Percentiles rank a stretch among this genome's conserved stretches.
Conservation (phyloP, 2,329 filamentous ascomycete species). For the Leptographium procerum region DNA sequence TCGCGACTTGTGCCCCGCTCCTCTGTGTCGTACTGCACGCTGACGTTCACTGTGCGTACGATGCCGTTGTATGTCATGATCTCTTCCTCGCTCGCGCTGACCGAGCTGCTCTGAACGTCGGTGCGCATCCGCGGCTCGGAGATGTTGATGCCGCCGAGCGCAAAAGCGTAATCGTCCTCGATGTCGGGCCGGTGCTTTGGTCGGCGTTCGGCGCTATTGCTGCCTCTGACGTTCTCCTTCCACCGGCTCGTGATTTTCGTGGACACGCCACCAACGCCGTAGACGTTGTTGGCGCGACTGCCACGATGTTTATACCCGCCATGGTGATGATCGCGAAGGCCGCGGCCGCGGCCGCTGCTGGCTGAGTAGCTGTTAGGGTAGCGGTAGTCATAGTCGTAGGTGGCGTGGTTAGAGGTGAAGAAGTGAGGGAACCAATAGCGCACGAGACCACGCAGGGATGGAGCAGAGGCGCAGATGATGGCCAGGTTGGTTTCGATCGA, state of each 20-base stretch:
- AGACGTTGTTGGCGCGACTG: slow-evolving; percentile 1
- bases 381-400: slow-evolving; percentile 4
- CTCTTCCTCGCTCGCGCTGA: slow-evolving; percentile 24
- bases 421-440: slow-evolving; percentile 13
- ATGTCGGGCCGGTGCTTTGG: not conserved
- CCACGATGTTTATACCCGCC: not conserved
- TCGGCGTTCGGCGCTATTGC: not conserved
- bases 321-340: not conserved
- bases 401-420: slow-evolving; percentile 9
- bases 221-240: not conserved
- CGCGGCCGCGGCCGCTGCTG: not conserved
- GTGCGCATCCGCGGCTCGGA: slow-evolving; percentile 16
- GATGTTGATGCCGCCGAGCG: slow-evolving; percentile 15
- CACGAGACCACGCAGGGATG: slow-evolving; percentile 20
- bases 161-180: slow-evolving; percentile 3
- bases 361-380: not conserved
- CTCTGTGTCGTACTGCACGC: slow-evolving; percentile 12
- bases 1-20: slow-evolving; percentile 1
- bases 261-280: slow-evolving; percentile 6
- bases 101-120: slow-evolving; percentile 21
- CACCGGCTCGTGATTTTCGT: slow-evolving; percentile 8
- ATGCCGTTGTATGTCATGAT: slow-evolving; percentile 29
- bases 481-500: slow-evolving; percentile 30
- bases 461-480: slow-evolving; percentile 29
- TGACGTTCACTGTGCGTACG: slow-evolving; percentile 23